Evolutionary conservation across 1,284 basidiomycete genomes (phyloP), one percentile per base, ranked within the genome.

Genomic region (Puccinia sorghi): DNA sequence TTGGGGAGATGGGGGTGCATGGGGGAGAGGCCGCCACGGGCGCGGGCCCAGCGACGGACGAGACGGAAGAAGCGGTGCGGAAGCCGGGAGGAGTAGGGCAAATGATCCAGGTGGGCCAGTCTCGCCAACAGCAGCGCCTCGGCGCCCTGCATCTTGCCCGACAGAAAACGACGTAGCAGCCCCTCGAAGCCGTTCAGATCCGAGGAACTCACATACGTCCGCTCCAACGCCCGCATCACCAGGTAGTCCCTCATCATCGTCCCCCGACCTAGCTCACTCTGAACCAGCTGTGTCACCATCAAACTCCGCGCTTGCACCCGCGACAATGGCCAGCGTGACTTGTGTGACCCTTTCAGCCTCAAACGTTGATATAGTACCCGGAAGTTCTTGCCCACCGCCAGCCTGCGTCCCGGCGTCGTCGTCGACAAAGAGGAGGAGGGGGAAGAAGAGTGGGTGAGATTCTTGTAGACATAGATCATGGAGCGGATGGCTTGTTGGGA

Each of bases 391-490:
- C 64, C 64, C 37, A 48, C 41, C 43, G 64, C 64, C 15, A 48
- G 27, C 22, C 39, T 3, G 27, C 20, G 13, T 43, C 8, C n/a
- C n/a, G n/a, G n/a, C n/a, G n/a, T n/a, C n/a, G 11, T 13, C 17
- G 20, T 39, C 12, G 7, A n/a, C n/a, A n/a, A 6, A 20, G 61
- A 37, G 25, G 63, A 22, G 3, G 39, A 12, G 57, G 27, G 7
- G 17, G 57, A 8, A 5, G 46, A 50, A 32, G 50, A 11, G 25
- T 71, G 48, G n/a, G 69, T 71, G 11, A 71, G 32, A 32, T 71
- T 71, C 27, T 25, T 52, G 52, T 32, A 71, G 9, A 71, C 69
- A 32, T 71, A 71, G n/a, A 71, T 54, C 69, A 71, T 71, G 13
- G 48, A 54, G 22, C 69, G 48, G 50, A 71, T 71, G 46, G 32